These are phyloP conservation scores for Cladosporium velox DNA, from an alignment of 2,329 filamentous ascomycete species.

Conservation along the genomic window DNA sequence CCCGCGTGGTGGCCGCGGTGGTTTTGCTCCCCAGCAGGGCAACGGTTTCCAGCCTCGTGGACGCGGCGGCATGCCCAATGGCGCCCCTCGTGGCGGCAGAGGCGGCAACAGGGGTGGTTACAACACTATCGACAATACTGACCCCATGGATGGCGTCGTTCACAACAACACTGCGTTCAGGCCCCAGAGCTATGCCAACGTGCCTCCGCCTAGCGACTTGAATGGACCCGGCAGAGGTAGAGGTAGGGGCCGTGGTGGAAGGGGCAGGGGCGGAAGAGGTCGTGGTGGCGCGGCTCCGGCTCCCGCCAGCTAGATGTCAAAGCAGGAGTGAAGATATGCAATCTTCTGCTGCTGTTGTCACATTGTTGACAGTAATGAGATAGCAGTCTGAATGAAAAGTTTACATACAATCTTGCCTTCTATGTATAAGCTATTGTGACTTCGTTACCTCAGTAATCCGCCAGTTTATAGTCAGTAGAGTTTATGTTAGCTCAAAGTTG, in stretches of 20 bases:
- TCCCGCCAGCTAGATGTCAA: not conserved
- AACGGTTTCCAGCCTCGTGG: conserved; percentile 28
- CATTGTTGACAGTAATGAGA: not conserved
- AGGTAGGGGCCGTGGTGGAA: conserved; percentile 29
- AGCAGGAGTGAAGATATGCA: not conserved
- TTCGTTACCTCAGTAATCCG: not conserved
- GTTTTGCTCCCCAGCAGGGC: conserved; percentile 26
- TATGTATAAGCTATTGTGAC: not conserved
- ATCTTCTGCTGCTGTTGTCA: not conserved
- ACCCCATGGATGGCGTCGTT: conserved; percentile 56
- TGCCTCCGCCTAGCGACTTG: conserved; percentile 61
- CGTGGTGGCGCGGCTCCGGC: conserved; percentile 22
- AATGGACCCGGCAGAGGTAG: conserved; percentile 43
- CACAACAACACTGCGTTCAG: conserved; percentile 59
- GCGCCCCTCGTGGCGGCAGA: conserved; percentile 40
- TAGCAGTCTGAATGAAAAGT: not conserved
- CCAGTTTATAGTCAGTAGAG: not conserved
- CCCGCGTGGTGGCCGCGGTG: conserved; percentile 42
- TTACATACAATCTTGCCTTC: not conserved
- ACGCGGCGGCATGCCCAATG: conserved; percentile 32
- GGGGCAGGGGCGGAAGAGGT: conserved; percentile 23
- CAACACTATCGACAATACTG: conserved; percentile 51
- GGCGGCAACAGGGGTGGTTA: conserved; percentile 46
- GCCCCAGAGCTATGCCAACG: conserved; percentile 55
- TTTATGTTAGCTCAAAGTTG: not conserved